phyloP scores from a whole-genome alignment of 768 basidiomycete genomes.

The Amanita jacksonii region DNA sequence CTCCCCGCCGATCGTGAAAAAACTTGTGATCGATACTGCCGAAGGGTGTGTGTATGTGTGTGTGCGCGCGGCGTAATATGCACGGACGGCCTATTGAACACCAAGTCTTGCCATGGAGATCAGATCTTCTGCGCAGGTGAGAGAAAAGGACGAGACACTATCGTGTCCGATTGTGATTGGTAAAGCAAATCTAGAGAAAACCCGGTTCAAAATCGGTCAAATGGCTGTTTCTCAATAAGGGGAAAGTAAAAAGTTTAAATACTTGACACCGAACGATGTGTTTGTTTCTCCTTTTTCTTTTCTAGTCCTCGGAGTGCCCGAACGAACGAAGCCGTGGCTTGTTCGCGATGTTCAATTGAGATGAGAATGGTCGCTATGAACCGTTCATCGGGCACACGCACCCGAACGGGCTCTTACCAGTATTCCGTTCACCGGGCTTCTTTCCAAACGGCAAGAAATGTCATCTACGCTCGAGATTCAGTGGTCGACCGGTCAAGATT shows the following conservation, averaged over 20 bases:
- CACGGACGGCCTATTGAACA: not conserved
- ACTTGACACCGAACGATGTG: not conserved
- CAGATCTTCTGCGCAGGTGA: not conserved
- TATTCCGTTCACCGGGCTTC: too few species aligned
- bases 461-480: too few species aligned
- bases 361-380: too few species aligned
- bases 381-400: too few species aligned
- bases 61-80: not conserved
- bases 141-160: not conserved
- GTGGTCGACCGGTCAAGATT: too few species aligned
- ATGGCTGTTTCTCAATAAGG: not conserved
- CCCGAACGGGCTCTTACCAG: too few species aligned
- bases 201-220: not conserved
- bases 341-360: too few species aligned
- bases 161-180: not conserved
- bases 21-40: not conserved
- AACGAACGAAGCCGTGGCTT: too few species aligned
- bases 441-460: too few species aligned
- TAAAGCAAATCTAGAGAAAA: not conserved
- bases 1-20: conserved; percentile 6
- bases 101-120: not conserved
- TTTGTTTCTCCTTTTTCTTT: not conserved
- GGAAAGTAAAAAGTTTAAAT: conserved; percentile 1
- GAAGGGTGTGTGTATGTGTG: not conserved
- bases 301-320: conserved; percentile 4